A percentile compares a stretch with the other conserved stretches of the same genome.
Evolutionary conservation across 371 early-diverging fungal species (phyloP).

Genomic region (Apophysomyces variabilis): DNA sequence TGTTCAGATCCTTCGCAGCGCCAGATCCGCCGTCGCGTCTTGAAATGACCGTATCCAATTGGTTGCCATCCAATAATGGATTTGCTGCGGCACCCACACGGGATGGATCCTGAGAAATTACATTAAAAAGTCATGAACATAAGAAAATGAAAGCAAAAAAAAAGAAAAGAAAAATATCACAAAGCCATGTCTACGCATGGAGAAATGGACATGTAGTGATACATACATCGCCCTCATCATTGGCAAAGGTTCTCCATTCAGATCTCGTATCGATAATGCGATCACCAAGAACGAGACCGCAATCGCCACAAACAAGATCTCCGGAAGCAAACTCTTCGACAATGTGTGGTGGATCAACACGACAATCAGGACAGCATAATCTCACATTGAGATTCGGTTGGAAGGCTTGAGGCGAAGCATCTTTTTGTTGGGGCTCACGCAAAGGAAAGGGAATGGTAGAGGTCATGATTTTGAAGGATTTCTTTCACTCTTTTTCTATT

Average conservation of each 20-base stretch:
- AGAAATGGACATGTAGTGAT: slow-evolving; percentile 6
- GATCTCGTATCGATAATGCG: slow-evolving; percentile 98
- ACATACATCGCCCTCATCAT: slow-evolving; percentile 87
- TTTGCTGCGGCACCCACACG: slow-evolving; percentile 98
- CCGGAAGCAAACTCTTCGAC: slow-evolving; percentile 95
- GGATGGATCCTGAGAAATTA: slow-evolving; percentile 81
- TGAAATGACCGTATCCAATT: slow-evolving; percentile 92
- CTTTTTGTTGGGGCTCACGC: slow-evolving; percentile 39
- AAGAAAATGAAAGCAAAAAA: slow-evolving; percentile 6
- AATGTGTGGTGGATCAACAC: slow-evolving; percentile 87
- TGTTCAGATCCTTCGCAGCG: slow-evolving; percentile 72
- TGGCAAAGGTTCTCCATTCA: slow-evolving; percentile 99
- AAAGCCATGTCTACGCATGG: not conserved
- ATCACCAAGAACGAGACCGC: slow-evolving; percentile 96
- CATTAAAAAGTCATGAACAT: slow-evolving; percentile 8
- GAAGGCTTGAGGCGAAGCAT: slow-evolving; percentile 34
- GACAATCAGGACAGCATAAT: slow-evolving; percentile 84
- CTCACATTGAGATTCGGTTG: slow-evolving; percentile 67
- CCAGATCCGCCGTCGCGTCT: slow-evolving; percentile 84
- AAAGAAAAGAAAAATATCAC: slow-evolving; percentile 11
- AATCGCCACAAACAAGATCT: slow-evolving; percentile 97
- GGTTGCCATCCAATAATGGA: slow-evolving; percentile 85
- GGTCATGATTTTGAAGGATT: slow-evolving; percentile 23
- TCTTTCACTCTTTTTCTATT: not conserved
- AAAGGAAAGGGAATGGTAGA: slow-evolving; percentile 47